A percentile compares a stretch with the other conserved stretches of the same genome.
Evolutionary conservation across 1,139 yeast genomes (phyloP).

Genomic region (Geotrichum klebahnii): DNA sequence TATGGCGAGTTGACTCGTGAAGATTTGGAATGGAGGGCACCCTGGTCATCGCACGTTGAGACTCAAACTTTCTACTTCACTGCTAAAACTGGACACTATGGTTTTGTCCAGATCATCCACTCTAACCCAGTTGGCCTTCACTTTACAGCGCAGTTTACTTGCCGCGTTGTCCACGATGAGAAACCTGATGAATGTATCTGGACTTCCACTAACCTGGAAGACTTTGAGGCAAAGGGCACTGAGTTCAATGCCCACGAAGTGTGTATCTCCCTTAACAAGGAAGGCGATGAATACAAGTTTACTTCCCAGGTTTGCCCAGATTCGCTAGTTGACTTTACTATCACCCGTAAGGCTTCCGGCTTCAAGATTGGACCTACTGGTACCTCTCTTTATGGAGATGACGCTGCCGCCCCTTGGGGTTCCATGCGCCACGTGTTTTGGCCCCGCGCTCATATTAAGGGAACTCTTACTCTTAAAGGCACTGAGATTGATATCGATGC

Average conservation of each 20-base stretch:
- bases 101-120: constrained; percentile 92
- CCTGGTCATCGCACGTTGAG: constrained; percentile 84
- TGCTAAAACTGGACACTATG: constrained; percentile 58
- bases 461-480: constrained; percentile 49
- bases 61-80: constrained; percentile 88
- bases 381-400: constrained; percentile 71
- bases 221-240: constrained; percentile 71
- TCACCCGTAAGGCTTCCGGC: constrained; percentile 58
- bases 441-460: constrained; percentile 78
- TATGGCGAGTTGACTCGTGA: constrained; percentile 51
- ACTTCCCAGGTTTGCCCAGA: constrained; percentile 64
- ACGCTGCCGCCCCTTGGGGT: constrained; percentile 87
- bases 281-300: constrained; percentile 53
- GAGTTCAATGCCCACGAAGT: constrained; percentile 71
- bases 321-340: constrained; percentile 66
- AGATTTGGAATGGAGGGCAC: constrained; percentile 74
- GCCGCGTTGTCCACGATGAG: constrained; percentile 60
- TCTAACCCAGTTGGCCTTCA: constrained; percentile 88
- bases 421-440: constrained; percentile 92
- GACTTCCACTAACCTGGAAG: constrained; percentile 87
- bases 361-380: constrained; percentile 90
- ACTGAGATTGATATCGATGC: constrained; percentile 41
- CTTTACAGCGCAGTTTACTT: constrained; percentile 92
- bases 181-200: constrained; percentile 57
- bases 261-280: constrained; percentile 58